Evolutionary conservation across 331 rosid species (phyloP).

Genomic region (Telfairia occidentalis): DNA sequence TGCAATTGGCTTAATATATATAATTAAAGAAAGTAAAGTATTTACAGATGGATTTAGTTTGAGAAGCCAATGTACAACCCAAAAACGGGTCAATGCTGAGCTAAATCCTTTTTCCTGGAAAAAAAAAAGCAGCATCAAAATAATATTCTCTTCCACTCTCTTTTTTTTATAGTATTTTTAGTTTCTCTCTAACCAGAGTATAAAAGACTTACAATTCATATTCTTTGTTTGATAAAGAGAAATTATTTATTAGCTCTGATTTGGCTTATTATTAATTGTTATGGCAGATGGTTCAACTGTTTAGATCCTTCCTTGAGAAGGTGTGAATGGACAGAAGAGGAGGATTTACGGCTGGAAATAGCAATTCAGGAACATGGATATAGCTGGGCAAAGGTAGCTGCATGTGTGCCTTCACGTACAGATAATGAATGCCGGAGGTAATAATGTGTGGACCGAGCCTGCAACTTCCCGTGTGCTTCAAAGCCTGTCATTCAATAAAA

Average conservation of each 20-base stretch:
- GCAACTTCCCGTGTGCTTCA: neutral
- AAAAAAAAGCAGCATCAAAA: neutral
- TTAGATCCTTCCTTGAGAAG: conserved; percentile 71
- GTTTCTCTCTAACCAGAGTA: neutral
- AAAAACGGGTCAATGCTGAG: no score
- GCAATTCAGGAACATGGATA: conserved; percentile 63
- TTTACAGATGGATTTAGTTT: neutral
- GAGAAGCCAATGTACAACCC: neutral
- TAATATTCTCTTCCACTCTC: neutral
- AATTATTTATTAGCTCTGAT: neutral
- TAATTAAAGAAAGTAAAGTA: no score
- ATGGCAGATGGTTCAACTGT: conserved; percentile 69
- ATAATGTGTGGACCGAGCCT: neutral
- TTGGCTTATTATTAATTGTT: conserved; percentile 18
- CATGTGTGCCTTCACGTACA: conserved; percentile 68
- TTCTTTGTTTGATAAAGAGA: neutral
- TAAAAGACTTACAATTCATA: neutral
- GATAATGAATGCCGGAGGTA: conserved; percentile 93
- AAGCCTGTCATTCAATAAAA: neutral
- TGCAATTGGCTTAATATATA: no score
- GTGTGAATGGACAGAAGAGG: conserved; percentile 73
- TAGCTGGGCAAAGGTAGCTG: conserved; percentile 92
- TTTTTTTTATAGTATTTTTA: neutral
- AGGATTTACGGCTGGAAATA: conserved; percentile 58
- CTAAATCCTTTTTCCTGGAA: no score